A percentile compares a stretch with the other conserved stretches of the same genome.
These are phyloP conservation scores for Prunus persica DNA, from an alignment of 306 rosid species.

Conservation along the genomic window DNA sequence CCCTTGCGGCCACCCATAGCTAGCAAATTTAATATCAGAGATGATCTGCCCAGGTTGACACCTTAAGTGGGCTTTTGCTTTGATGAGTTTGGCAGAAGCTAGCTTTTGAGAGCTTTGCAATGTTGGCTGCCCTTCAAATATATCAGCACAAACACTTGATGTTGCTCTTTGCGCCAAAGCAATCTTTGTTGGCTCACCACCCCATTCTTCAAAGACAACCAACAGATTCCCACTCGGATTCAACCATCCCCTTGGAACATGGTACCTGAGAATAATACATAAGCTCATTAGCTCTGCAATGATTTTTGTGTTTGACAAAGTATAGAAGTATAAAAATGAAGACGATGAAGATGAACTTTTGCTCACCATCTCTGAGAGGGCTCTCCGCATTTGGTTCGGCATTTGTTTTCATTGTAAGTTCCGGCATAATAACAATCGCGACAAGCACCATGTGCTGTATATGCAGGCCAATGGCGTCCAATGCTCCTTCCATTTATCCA, in stretches of 20 bases:
- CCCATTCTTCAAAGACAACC: constrained; percentile 90
- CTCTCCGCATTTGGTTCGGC: constrained; percentile 62
- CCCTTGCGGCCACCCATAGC: no score
- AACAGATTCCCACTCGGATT: constrained; percentile 55
- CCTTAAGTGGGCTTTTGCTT: no score
- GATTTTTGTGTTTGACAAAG: constrained; percentile 2
- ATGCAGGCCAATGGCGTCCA: constrained; percentile 92
- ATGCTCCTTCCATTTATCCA: constrained; percentile 92
- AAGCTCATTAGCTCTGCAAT: constrained; percentile 1
- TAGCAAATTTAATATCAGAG: no score
- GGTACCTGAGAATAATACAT: constrained; percentile 62
- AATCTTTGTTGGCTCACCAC: constrained; percentile 74
- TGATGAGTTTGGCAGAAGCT: no score
- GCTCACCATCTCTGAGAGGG: constrained; percentile 95
- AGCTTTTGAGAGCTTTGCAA: no score
- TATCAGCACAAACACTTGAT: constrained; percentile 37
- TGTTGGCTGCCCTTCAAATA: no score
- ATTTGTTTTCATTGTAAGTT: constrained; percentile 60
- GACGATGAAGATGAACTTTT: constrained; percentile 12
- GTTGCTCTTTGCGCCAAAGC: constrained; percentile 60
- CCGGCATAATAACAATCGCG: constrained; percentile 74
- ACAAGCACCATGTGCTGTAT: constrained; percentile 62
- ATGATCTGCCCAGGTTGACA: not conserved
- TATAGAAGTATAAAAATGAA: not conserved
- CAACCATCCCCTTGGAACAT: constrained; percentile 88